Conservation (phyloP, 805 yeast genomes). For the Teunomyces aglyptinius region DNA sequence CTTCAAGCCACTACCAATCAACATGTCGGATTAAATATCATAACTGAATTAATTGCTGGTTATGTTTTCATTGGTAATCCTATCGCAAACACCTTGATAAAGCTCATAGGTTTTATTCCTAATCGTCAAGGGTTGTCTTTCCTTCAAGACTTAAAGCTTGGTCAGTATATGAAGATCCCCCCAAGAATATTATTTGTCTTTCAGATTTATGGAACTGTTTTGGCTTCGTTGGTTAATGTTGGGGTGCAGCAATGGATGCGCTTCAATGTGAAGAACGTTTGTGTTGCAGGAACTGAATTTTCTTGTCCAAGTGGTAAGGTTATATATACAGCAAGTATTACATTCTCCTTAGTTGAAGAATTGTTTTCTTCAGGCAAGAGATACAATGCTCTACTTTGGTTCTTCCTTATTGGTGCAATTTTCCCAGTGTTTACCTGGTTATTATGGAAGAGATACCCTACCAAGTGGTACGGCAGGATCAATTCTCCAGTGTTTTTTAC, state of each 20-base stretch:
- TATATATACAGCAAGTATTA: constrained; percentile 18
- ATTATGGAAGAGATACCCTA: constrained; percentile 12
- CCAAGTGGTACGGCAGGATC: constrained; percentile 19
- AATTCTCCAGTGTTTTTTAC: constrained; percentile 13
- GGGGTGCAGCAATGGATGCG: constrained; percentile 25
- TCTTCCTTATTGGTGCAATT: constrained; percentile 33
- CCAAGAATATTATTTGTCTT: constrained; percentile 17
- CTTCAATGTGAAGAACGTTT: constrained; percentile 17
- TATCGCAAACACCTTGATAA: constrained; percentile 18
- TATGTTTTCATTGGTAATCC: constrained; percentile 18
- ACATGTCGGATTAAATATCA: constrained; percentile 18
- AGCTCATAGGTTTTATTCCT: constrained; percentile 18
- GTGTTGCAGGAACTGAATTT: constrained; percentile 16
- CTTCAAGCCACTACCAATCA: constrained; percentile 19
- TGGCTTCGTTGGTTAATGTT: constrained; percentile 21
- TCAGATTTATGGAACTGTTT: constrained; percentile 18
- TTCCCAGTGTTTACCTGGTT: constrained; percentile 18
- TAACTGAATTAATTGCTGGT: constrained; percentile 19
- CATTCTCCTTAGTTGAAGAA: constrained; percentile 41
- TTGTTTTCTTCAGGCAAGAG: constrained; percentile 27
- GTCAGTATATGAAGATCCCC: constrained; percentile 20
- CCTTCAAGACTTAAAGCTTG: constrained; percentile 17
- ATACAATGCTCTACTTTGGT: constrained; percentile 29
- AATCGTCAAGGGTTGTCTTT: constrained; percentile 19
- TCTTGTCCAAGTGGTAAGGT: constrained; percentile 20